phyloP scores from a whole-genome alignment of 179 eudicot species.

The Dionaea muscipula region DNA sequence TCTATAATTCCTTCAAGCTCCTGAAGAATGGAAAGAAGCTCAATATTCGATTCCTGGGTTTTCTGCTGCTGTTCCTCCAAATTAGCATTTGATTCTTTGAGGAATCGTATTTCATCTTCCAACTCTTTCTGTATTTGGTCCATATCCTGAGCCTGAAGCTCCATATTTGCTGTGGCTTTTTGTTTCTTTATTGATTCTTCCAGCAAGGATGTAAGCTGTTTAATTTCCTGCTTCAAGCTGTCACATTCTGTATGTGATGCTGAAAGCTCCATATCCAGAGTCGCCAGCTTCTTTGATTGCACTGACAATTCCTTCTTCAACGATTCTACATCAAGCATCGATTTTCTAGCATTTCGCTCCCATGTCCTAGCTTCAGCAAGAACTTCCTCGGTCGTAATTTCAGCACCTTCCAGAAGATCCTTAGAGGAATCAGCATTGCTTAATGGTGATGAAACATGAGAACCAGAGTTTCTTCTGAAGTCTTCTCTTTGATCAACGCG shows the following conservation, averaged over 20 bases:
- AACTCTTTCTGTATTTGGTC: conserved; percentile 40
- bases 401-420: conserved; percentile 60
- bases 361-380: conserved; percentile 64
- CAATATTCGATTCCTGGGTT: conserved; percentile 77
- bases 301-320: conserved; percentile 41
- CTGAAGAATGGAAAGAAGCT: conserved; percentile 71
- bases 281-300: conserved; percentile 43
- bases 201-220: conserved; percentile 32
- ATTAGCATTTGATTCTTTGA: conserved; percentile 42
- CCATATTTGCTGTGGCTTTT: conserved; percentile 21
- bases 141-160: conserved; percentile 25
- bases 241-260: conserved; percentile 41
- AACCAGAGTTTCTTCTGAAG: conserved; percentile 19
- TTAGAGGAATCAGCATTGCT: conserved; percentile 39
- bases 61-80: conserved; percentile 53
- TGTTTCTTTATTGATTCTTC: conserved; percentile 28
- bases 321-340: conserved; percentile 43
- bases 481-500: conserved; percentile 20
- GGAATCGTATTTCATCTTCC: conserved; percentile 57
- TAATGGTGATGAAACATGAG: conserved; percentile 23
- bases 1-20: conserved; percentile 80
- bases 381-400: conserved; percentile 59
- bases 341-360: conserved; percentile 72
- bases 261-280: conserved; percentile 56
- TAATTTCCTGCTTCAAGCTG: conserved; percentile 47